Percentiles rank a stretch among this genome's conserved stretches.
Evolutionary conservation across 345 rosid genomes (phyloP).

Genomic region (Heritiera fomes): DNA sequence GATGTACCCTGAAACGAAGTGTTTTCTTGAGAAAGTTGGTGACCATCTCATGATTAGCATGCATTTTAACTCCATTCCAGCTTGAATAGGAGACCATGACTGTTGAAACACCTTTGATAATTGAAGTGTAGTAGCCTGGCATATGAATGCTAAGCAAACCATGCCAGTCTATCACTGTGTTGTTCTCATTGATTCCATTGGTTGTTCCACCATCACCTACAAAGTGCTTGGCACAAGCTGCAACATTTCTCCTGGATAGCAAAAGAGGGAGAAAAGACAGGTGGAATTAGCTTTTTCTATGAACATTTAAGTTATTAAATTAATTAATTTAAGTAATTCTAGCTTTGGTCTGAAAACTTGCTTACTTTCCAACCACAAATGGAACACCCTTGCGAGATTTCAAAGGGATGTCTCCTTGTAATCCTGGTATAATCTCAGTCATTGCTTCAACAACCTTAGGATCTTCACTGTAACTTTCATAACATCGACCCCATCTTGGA

Average conservation of each 20-base stretch:
- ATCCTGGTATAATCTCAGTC: conserved; percentile 42
- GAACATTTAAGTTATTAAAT: too few relatives aligned
- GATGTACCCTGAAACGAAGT: conserved; percentile 49
- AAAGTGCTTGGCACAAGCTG: conserved; percentile 43
- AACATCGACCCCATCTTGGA: conserved; percentile 24
- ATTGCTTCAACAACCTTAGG: conserved; percentile 32
- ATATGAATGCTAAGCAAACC: conserved; percentile 49
- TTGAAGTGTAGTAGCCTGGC: conserved; percentile 45
- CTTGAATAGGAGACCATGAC: conserved; percentile 61
- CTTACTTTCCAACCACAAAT: conserved; percentile 47
- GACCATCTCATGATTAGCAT: conserved; percentile 44
- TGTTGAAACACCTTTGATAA: conserved; percentile 54
- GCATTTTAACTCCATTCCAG: conserved; percentile 61
- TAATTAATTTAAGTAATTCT: too few relatives aligned
- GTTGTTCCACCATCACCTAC: conserved; percentile 67
- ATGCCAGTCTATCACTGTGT: conserved; percentile 39
- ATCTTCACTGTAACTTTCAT: conserved; percentile 25
- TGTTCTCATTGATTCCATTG: conserved; percentile 49
- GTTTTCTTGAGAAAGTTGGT: conserved; percentile 52
- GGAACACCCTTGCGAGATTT: conserved; percentile 40
- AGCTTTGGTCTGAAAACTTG: neutral
- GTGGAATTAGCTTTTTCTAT: neutral
- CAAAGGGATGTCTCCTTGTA: conserved; percentile 45
- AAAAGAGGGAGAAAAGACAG: neutral
- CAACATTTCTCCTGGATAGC: conserved; percentile 9